These are phyloP conservation scores for Schizonepeta tenuifolia DNA, from an alignment of 257 asterid species.

Conservation along the genomic window DNA sequence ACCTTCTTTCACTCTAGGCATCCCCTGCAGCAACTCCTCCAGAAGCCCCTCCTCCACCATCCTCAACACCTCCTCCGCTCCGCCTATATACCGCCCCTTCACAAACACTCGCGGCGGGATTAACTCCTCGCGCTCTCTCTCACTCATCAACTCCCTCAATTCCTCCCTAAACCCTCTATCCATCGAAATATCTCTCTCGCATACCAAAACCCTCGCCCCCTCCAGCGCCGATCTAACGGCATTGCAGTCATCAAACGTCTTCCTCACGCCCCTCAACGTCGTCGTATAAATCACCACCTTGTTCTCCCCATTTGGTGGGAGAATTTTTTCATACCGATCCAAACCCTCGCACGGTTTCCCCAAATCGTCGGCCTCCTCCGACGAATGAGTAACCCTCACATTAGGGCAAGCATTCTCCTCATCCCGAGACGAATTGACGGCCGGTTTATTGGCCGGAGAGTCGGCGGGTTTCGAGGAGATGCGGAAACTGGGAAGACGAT, in stretches of 20 bases:
- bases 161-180: constrained; percentile 79
- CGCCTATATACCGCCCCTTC: constrained; percentile 83
- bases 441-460: background rate
- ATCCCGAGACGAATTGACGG: constrained; percentile 14
- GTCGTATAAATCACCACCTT: constrained; percentile 84
- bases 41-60: constrained; percentile 67
- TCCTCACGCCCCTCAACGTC: constrained; percentile 82
- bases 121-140: constrained; percentile 42
- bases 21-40: constrained; percentile 58
- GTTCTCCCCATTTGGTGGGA: constrained; percentile 80
- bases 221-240: constrained; percentile 73
- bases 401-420: constrained; percentile 44
- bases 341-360: constrained; percentile 19
- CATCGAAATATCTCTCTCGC: constrained; percentile 91
- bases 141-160: constrained; percentile 60
- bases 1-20: constrained; percentile 59
- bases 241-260: constrained; percentile 84
- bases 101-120: constrained; percentile 80
- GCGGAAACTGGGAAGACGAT: constrained; percentile 56
- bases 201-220: constrained; percentile 52
- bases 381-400: background rate
- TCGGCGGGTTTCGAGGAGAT: constrained; percentile 32
- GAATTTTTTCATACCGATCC: constrained; percentile 47
- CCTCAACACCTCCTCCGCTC: constrained; percentile 71
- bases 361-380: background rate